phyloP scores from a whole-genome alignment of 1,139 yeast species.

The Scheffersomyces segobiensis region DNA sequence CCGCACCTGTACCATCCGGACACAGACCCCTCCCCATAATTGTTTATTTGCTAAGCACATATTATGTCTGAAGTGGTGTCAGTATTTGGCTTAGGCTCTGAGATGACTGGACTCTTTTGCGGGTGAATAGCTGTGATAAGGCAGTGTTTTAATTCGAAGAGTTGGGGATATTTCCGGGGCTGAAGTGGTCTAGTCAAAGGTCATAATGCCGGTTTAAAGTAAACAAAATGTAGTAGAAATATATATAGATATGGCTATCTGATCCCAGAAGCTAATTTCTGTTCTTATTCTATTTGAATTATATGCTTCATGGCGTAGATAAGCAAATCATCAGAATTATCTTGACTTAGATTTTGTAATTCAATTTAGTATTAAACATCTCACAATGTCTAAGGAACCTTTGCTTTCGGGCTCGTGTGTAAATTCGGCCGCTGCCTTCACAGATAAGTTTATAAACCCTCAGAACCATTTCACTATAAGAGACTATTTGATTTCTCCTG shows the following conservation, averaged over 20 bases:
- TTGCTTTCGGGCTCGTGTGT: background rate
- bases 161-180: background rate
- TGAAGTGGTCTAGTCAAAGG: background rate
- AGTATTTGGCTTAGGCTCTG: background rate
- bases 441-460: background rate
- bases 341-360: background rate
- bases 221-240: background rate
- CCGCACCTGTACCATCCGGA: background rate
- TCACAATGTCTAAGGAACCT: conserved; percentile 1
- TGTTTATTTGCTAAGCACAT: background rate
- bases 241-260: background rate
- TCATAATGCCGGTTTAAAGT: background rate
- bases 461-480: background rate
- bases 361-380: background rate
- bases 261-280: background rate
- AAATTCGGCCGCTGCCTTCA: background rate
- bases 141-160: background rate
- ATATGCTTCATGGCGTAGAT: background rate
- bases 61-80: background rate
- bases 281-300: too few relatives aligned
- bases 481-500: background rate
- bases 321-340: too few relatives aligned
- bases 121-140: background rate
- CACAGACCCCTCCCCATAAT: background rate
- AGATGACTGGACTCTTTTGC: background rate